phyloP scores from a whole-genome alignment of 1,139 yeast species.

The Sugiyamaella grinbergsii region DNA sequence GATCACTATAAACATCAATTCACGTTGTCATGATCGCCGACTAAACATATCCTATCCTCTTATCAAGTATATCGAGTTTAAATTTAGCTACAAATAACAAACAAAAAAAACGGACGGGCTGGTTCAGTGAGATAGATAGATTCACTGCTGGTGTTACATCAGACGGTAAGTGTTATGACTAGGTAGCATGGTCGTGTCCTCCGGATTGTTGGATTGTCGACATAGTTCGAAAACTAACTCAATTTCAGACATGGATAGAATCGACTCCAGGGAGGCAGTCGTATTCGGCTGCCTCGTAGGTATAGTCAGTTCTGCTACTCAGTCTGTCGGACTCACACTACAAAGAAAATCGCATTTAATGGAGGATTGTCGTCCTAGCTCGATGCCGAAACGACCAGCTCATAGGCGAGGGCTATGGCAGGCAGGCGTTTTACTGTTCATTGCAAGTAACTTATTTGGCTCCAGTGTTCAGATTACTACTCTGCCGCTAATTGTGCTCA shows the following conservation, averaged over 20 bases:
- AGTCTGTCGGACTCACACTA: conserved; percentile 78
- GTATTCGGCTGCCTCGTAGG: conserved; percentile 71
- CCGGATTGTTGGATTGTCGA: too few species aligned
- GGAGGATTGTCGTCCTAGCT: conserved; percentile 37
- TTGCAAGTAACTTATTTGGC: conserved; percentile 75
- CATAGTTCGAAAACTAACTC: too few species aligned
- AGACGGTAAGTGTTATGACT: background rate
- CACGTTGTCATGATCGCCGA: conserved; percentile 2
- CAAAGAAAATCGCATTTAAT: conserved; percentile 73
- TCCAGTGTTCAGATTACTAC: conserved; percentile 83
- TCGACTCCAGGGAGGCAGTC: conserved; percentile 33
- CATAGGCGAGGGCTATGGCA: conserved; percentile 72
- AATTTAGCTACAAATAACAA: background rate
- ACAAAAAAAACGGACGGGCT: background rate
- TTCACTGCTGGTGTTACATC: background rate
- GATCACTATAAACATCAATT: conserved; percentile 3
- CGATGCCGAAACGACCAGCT: conserved; percentile 43
- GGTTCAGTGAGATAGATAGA: background rate
- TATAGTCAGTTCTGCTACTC: conserved; percentile 74
- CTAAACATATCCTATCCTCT: background rate
- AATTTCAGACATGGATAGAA: conserved; percentile 19
- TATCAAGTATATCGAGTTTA: background rate
- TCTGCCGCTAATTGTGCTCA: conserved; percentile 73
- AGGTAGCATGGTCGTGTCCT: too few species aligned
- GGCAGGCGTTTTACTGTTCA: conserved; percentile 68